phyloP scores from a whole-genome alignment of 768 basidiomycete species.

The Mycena metata region DNA sequence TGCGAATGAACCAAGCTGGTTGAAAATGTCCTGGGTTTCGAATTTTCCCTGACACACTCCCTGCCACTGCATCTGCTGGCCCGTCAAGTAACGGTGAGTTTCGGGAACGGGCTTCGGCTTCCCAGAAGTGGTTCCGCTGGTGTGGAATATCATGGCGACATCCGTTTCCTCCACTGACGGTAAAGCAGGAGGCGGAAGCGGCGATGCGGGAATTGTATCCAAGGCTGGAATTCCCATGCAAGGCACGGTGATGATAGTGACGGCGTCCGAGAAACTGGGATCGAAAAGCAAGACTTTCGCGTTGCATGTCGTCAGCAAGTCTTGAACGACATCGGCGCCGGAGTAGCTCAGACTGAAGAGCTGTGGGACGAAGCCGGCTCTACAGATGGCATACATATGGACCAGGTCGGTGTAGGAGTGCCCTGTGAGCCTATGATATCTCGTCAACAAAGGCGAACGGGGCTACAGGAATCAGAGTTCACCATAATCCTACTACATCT shows the following conservation, averaged over 20 bases:
- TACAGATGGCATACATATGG: slow-evolving; percentile 37
- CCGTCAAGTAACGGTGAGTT: slow-evolving; percentile 24
- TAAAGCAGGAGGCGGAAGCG: neutral
- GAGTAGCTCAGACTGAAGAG: slow-evolving; percentile 35
- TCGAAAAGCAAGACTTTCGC: slow-evolving; percentile 4
- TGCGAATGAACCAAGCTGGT: slow-evolving; percentile 15
- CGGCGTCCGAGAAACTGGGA: neutral
- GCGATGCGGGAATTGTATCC: neutral
- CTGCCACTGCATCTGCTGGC: neutral
- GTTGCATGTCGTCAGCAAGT: neutral
- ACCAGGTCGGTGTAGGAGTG: slow-evolving; percentile 40
- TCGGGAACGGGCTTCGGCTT: slow-evolving; percentile 45
- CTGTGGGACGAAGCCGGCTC: slow-evolving; percentile 44
- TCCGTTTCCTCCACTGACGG: slow-evolving; percentile 32
- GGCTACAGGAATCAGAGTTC: neutral
- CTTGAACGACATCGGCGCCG: neutral
- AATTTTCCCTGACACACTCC: neutral
- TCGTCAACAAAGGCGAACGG: neutral
- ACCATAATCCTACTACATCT: slow-evolving; percentile 22
- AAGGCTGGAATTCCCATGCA: neutral
- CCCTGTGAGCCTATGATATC: slow-evolving; percentile 39
- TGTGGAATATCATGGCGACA: slow-evolving; percentile 45
- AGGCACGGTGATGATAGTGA: neutral
- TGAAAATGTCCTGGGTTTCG: neutral
- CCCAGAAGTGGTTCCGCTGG: slow-evolving; percentile 45